A percentile compares a stretch with the other conserved stretches of the same genome.
Conservation (phyloP, 805 yeast genomes). For the Gaillardinia entomophila region DNA sequence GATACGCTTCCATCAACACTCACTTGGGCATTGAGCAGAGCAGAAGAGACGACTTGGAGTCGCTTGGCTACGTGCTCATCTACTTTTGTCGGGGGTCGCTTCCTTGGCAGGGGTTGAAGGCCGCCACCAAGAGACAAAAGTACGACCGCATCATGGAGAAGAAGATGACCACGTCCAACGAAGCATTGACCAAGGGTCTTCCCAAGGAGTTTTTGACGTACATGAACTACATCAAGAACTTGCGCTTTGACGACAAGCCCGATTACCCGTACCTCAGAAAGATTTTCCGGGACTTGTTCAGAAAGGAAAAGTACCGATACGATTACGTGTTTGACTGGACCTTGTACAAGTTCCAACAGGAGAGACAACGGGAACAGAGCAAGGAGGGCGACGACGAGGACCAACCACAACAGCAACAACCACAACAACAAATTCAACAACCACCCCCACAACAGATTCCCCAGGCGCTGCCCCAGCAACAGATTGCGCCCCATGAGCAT, state of each 20-base stretch:
- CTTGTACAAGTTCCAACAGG: conserved; percentile 66
- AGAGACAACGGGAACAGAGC: conserved; percentile 45
- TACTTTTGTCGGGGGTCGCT: conserved; percentile 15
- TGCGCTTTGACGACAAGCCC: conserved; percentile 94
- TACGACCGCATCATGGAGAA: conserved; percentile 18
- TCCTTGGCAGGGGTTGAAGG: conserved; percentile 18
- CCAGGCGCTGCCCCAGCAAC: background rate
- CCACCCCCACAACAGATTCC: conserved; percentile 3
- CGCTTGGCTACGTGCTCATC: conserved; percentile 14
- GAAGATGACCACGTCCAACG: conserved; percentile 16
- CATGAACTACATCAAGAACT: conserved; percentile 80
- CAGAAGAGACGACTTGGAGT: conserved; percentile 15
- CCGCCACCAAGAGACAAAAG: conserved; percentile 16
- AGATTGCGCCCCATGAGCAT: too few species aligned
- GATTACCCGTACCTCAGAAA: conserved; percentile 87
- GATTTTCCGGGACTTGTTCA: conserved; percentile 81
- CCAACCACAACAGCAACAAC: conserved; percentile 10
- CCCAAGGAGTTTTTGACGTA: conserved; percentile 88
- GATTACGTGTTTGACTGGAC: conserved; percentile 98
- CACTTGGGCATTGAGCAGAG: conserved; percentile 16
- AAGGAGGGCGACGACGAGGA: conserved; percentile 25
- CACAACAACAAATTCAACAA: conserved; percentile 6
- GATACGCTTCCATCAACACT: conserved; percentile 16
- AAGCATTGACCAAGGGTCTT: conserved; percentile 47
- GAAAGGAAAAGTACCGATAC: conserved; percentile 82